Conservation (phyloP, 2,329 filamentous ascomycete species). For the Ceratocystis alfenasii region DNA sequence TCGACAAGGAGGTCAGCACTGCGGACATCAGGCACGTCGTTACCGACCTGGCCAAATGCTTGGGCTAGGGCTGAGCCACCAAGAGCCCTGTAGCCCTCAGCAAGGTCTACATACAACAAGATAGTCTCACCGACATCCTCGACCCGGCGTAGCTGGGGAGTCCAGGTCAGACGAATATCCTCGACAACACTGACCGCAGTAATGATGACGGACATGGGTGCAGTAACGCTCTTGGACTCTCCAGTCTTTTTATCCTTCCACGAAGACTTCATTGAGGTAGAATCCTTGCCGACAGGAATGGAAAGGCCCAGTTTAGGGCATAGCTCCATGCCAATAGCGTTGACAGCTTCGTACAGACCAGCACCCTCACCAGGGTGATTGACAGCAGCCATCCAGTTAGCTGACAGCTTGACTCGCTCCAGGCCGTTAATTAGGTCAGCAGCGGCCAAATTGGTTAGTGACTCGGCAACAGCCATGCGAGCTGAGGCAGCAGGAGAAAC, state of each 20-base stretch:
- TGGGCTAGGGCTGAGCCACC: constrained; percentile 89
- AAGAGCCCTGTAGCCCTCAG: constrained; percentile 64
- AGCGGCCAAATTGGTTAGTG: constrained; percentile 83
- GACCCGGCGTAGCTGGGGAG: constrained; percentile 67
- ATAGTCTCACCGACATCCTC: constrained; percentile 84
- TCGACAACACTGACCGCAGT: constrained; percentile 80
- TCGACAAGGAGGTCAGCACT: constrained; percentile 71
- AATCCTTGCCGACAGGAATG: constrained; percentile 96
- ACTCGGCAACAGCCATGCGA: constrained; percentile 91
- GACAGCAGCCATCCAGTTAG: constrained; percentile 99
- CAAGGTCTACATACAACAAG: constrained; percentile 83
- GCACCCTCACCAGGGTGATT: constrained; percentile 87
- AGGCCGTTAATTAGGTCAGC: constrained; percentile 59
- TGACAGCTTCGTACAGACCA: constrained; percentile 81
- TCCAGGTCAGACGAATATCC: constrained; percentile 81
- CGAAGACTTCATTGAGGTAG: constrained; percentile 96
- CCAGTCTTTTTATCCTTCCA: constrained; percentile 64
- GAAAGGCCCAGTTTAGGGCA: constrained; percentile 83
- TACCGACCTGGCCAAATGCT: constrained; percentile 72
- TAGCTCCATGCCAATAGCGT: constrained; percentile 83
- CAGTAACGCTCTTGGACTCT: constrained; percentile 72
- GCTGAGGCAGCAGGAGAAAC: constrained; percentile 85
- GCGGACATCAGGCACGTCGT: constrained; percentile 75
- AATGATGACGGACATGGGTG: constrained; percentile 81
- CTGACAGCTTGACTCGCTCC: constrained; percentile 72